Evolutionary conservation across 768 basidiomycete species (phyloP), one percentile per base, ranked within the genome.

Genomic region (Pleurotus platypus): DNA sequence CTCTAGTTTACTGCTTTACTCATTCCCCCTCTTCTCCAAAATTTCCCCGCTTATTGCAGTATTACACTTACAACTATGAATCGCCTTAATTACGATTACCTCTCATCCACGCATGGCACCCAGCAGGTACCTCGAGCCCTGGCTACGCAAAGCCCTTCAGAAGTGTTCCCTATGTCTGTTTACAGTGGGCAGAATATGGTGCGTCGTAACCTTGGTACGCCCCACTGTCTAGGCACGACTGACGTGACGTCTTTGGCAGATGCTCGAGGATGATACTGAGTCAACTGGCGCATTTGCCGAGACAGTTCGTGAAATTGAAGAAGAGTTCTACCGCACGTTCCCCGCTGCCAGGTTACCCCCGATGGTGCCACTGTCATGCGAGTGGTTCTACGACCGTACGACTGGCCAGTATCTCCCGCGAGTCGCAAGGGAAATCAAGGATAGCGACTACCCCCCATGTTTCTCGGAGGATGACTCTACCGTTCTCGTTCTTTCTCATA

Each of bases 251-350:
- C 16, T 4, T 40, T 42, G 18, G 38, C 38, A 37, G 37, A 13
- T 30, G 30, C 37, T 39, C 27, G 9, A 50, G n/a, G 13, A 12
- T 15, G 38, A 20, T 15, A 20, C n/a, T 12, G 38, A 20, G 38
- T 38, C 51, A 11, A 39, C 51, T n/a, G 38, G 51, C 9, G 51
- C 18, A 11, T 54, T 54, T 39, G 51, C 51, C 7, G 37, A 54
- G 38, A 54, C 51, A 26, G 22, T 56, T 15, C 30, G 22, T 13
- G 13, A 56, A 24, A 56, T 47, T 5, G 55, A 56, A 11, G 55
- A 56, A 18, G 55, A 46, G 7, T 56, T 56, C 37, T 56, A 35
- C n/a, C 30, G 24, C 9, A 39, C 40, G 27, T 56, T 56, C 24
- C 55, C 55, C 15, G 55, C 24, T n/a, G 42, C 55, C 15, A 56